Evolutionary conservation across 495 filamentous ascomycete genomes (phyloP).

Genomic region (Monascus purpureus): DNA sequence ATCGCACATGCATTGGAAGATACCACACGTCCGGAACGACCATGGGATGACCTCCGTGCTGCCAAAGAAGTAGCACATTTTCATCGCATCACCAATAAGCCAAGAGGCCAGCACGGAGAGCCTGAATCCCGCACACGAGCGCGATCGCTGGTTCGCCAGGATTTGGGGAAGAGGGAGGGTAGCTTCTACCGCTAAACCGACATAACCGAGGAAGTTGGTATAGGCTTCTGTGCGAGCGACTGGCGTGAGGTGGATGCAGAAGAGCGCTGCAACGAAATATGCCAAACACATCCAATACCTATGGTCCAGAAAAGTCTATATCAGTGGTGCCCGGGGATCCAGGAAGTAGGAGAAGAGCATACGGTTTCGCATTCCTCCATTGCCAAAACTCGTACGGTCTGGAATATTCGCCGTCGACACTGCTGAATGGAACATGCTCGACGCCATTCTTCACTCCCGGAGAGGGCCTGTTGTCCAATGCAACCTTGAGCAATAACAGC

Average conservation of each 20-base stretch:
- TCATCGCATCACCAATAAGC: conserved; percentile 86
- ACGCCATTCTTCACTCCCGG: conserved; percentile 40
- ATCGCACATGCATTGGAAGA: conserved; percentile 86
- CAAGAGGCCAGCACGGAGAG: conserved; percentile 75
- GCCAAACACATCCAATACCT: conserved; percentile 84
- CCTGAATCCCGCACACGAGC: conserved; percentile 82
- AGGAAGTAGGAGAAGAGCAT: conserved; percentile 21
- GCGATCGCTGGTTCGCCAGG: conserved; percentile 58
- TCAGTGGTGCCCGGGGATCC: no score
- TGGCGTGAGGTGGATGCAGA: conserved; percentile 56
- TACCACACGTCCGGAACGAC: conserved; percentile 83
- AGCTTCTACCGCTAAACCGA: conserved; percentile 83
- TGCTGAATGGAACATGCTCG: conserved; percentile 30
- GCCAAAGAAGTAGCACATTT: conserved; percentile 86
- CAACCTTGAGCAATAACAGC: conserved; percentile 71
- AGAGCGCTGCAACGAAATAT: conserved; percentile 51
- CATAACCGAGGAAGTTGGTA: conserved; percentile 57
- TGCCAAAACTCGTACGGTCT: conserved; percentile 92
- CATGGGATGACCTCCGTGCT: conserved; percentile 57
- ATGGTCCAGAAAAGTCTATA: no score
- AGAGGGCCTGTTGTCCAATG: conserved; percentile 73
- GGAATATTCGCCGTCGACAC: conserved; percentile 11
- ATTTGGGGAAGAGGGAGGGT: conserved; percentile 84
- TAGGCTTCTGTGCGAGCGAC: conserved; percentile 49
- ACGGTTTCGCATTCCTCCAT: conserved; percentile 73